A percentile compares a stretch with the other conserved stretches of the same genome.
phyloP scores from a whole-genome alignment of 768 basidiomycete species.

The Fomitopsis pulvina region DNA sequence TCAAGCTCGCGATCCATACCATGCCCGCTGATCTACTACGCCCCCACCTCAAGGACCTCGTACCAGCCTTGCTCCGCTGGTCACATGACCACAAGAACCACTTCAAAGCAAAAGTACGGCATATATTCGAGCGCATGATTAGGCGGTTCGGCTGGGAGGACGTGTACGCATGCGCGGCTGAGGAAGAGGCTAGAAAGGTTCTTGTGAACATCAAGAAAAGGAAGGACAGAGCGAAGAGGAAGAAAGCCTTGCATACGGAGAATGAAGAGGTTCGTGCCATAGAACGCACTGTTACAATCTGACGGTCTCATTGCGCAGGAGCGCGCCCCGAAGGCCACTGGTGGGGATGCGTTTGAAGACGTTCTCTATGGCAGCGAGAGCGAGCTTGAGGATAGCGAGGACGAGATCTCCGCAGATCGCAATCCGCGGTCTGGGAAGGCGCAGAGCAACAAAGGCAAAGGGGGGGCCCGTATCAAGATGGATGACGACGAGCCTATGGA shows the following conservation, averaged over 20 bases:
- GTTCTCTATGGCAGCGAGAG: slow-evolving; percentile 96
- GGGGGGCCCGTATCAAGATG: slow-evolving; percentile 62
- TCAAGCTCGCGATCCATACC: slow-evolving; percentile 90
- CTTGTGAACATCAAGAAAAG: slow-evolving; percentile 92
- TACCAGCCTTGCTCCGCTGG: slow-evolving; percentile 84
- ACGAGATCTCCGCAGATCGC: slow-evolving; percentile 34
- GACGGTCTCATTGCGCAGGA: slow-evolving; percentile 2
- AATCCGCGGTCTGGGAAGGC: slow-evolving; percentile 28
- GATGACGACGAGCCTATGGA: slow-evolving; percentile 97
- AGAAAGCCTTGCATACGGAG: slow-evolving; percentile 51
- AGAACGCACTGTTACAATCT: no score
- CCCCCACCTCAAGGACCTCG: slow-evolving; percentile 72
- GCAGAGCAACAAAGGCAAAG: slow-evolving; percentile 28
- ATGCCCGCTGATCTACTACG: slow-evolving; percentile 63
- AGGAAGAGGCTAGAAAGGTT: slow-evolving; percentile 83
- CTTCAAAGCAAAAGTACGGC: slow-evolving; percentile 94
- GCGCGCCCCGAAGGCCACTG: slow-evolving; percentile 40
- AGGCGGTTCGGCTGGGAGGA: slow-evolving; percentile 86
- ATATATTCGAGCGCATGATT: slow-evolving; percentile 95
- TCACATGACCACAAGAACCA: slow-evolving; percentile 98
- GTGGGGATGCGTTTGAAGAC: slow-evolving; percentile 86
- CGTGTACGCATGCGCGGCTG: slow-evolving; percentile 65
- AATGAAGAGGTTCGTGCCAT: no score
- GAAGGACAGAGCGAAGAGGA: slow-evolving; percentile 89
- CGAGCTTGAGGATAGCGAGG: slow-evolving; percentile 71